phyloP scores from a whole-genome alignment of 2,329 filamentous ascomycete genomes.

The Sarocladiaceae sp. region DNA sequence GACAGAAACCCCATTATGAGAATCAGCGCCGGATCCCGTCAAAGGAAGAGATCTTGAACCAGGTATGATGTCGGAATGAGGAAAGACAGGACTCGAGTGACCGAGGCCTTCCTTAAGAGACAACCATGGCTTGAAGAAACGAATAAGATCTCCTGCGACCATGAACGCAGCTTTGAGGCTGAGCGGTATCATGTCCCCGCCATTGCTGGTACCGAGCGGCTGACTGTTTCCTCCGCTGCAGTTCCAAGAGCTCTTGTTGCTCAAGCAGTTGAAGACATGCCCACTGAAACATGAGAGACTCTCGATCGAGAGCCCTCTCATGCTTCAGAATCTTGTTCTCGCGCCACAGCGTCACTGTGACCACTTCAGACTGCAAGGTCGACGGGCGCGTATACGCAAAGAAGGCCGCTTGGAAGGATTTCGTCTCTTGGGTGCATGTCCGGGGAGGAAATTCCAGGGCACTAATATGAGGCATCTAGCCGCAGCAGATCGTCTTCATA shows the following conservation, averaged over 20 bases:
- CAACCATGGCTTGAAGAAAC: no score
- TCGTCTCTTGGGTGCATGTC: conserved; percentile 21
- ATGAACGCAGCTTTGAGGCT: not conserved
- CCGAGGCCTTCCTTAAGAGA: no score
- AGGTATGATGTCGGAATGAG: no score
- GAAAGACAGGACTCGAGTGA: no score
- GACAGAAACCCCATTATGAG: not conserved
- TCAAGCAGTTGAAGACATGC: not conserved
- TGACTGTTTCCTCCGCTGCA: conserved; percentile 4
- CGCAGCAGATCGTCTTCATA: conserved; percentile 88
- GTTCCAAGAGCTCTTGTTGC: conserved; percentile 2
- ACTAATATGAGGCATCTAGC: conserved; percentile 38
- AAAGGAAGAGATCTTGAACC: not conserved
- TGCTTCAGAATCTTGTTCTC: not conserved
- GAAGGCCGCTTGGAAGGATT: not conserved
- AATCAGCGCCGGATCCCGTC: not conserved
- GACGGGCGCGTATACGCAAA: not conserved
- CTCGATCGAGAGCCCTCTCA: not conserved
- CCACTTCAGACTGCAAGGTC: not conserved
- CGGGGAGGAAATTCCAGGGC: conserved; percentile 22
- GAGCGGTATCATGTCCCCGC: not conserved
- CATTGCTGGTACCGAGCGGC: not conserved
- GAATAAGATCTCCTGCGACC: no score
- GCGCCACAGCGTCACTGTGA: conserved; percentile 1
- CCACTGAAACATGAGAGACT: not conserved